Conservation (phyloP, 768 basidiomycete species). For the Megacollybia marginata region DNA sequence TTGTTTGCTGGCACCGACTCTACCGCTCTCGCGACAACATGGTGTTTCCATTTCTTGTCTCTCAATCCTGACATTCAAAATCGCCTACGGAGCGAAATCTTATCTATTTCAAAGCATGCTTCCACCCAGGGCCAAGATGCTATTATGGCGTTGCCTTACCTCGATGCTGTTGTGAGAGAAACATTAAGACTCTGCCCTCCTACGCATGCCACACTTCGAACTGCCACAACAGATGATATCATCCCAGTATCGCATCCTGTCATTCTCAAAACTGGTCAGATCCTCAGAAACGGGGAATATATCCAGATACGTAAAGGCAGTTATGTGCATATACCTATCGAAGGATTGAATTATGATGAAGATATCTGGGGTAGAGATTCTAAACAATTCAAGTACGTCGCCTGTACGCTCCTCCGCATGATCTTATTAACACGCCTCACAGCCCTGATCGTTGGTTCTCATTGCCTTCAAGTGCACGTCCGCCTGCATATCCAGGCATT, state of each 20-base stretch:
- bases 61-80: constrained; percentile 46
- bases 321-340: constrained; percentile 51
- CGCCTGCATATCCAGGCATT: constrained; percentile 36
- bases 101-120: background rate
- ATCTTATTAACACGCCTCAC: constrained; percentile 3
- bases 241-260: constrained; percentile 45
- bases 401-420: background rate
- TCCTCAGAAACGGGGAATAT: constrained; percentile 25
- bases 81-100: constrained; percentile 46
- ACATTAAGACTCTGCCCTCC: constrained; percentile 49
- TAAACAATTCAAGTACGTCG: constrained; percentile 42
- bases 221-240: constrained; percentile 42
- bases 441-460: constrained; percentile 51
- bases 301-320: constrained; percentile 46
- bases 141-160: constrained; percentile 38
- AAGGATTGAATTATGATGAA: constrained; percentile 43
- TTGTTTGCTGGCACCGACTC: constrained; percentile 60
- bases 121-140: constrained; percentile 11
- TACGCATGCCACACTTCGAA: constrained; percentile 50
- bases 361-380: constrained; percentile 53
- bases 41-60: constrained; percentile 51
- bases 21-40: constrained; percentile 47
- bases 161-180: constrained; percentile 54
- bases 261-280: constrained; percentile 30
- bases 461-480: constrained; percentile 26